phyloP scores from a whole-genome alignment of 139 green algal genomes.

The Tetraselmis striata region DNA sequence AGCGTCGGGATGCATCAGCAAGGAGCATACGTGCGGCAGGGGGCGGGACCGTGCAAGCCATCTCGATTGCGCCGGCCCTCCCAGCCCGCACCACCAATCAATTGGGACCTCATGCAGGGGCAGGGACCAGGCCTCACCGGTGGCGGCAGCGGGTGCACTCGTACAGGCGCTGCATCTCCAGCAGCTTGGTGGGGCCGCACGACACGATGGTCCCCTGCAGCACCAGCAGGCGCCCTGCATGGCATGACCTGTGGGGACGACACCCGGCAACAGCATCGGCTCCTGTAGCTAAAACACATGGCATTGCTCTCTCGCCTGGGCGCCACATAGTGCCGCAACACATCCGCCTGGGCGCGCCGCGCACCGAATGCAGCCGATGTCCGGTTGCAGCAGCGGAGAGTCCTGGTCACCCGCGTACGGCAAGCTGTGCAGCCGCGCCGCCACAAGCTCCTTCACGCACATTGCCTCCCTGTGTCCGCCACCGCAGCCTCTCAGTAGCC shows the following conservation, averaged over 20 bases:
- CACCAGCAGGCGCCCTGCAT: conserved; percentile 57
- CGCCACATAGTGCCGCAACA: no score
- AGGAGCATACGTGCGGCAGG: no score
- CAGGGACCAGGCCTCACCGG: no score
- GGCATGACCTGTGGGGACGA: neutral
- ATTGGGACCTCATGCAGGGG: no score
- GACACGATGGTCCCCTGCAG: conserved; percentile 69
- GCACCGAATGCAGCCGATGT: conserved; percentile 36
- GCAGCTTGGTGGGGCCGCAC: conserved; percentile 57
- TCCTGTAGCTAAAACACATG: no score
- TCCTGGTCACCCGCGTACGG: conserved; percentile 9
- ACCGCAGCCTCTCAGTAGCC: no score
- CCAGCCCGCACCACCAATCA: no score
- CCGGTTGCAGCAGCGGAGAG: conserved; percentile 17
- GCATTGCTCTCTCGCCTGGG: no score
- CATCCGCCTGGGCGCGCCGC: neutral
- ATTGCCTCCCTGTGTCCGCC: conserved; percentile 1
- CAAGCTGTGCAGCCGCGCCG: conserved; percentile 42
- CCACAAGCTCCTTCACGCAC: conserved; percentile 35
- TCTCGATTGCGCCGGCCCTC: no score
- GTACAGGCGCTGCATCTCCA: conserved; percentile 58
- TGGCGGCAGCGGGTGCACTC: conserved; percentile 60
- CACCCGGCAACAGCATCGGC: no score
- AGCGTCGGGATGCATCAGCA: no score
- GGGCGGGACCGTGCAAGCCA: no score